Base-by-base conservation (phyloP, 2,329 filamentous ascomycete genomes). In the Cladophialophora chaetospira region DNA sequence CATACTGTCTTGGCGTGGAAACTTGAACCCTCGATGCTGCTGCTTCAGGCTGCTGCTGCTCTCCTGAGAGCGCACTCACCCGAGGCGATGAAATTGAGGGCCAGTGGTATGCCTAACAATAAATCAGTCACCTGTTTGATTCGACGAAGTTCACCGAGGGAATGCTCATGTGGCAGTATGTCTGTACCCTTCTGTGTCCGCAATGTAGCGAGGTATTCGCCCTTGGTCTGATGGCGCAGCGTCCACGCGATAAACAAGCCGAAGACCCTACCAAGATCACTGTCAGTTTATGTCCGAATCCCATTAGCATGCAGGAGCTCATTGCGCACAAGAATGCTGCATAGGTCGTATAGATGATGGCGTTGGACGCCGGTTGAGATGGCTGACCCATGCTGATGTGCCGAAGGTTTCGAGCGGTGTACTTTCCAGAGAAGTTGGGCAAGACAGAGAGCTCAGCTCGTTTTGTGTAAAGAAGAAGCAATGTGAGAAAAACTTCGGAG, bases 1-100 rank as follows among this genome's bases (percentile, higher is more conserved):
- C n/a, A n/a, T n/a, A n/a, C n/a, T n/a, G n/a, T n/a, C n/a, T n/a
- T n/a, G n/a, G n/a, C n/a, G n/a, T n/a, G n/a, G n/a, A n/a, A n/a
- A n/a, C n/a, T n/a, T n/a, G n/a, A 31, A 36, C 55, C 55, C 28
- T 40, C 31, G 11, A 26, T 80, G 82, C 84, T 83, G 82, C 85
- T 85, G 84, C 86, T 84, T 77, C 75, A 79, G 72, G 73, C 68
- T 36, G 54, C 45, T 28, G 50, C 56, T 49, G 61, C 57, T 45
- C 57, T 55, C 52, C 59, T 58, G 65, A 60, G 61, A 61, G 66
- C 62, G 64, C 74, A 93, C 89, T 93, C 85, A 94, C 89, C 88
- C 79, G 89, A 90, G 73, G 89, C 89, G 77, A 94, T 89, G 79
- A 94, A 94, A 77, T 94, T 94, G 71, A 94, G 80, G 73, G 89